Conservation (phyloP, 805 yeast genomes). For the Trichomonascus vanleenenianus region DNA sequence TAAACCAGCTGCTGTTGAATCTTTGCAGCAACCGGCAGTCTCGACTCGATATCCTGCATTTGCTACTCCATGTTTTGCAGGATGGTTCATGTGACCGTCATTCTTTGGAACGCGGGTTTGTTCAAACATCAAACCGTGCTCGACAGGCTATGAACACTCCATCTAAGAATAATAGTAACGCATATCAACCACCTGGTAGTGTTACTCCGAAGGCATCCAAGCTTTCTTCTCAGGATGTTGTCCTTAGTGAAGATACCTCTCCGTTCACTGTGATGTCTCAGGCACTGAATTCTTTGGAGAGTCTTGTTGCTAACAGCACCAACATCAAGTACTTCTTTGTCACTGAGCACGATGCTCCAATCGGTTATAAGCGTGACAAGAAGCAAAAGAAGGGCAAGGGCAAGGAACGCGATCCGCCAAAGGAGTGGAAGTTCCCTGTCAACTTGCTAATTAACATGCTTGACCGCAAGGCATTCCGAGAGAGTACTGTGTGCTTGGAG, state of each 20-base stretch:
- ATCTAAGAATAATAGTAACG: slow-evolving; percentile 5
- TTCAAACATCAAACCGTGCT: slow-evolving; percentile 47
- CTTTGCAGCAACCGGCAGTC: slow-evolving; percentile 73
- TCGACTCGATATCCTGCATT: slow-evolving; percentile 62
- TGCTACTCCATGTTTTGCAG: slow-evolving; percentile 58
- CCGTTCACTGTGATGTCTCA: slow-evolving; percentile 71
- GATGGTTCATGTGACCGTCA: slow-evolving; percentile 64
- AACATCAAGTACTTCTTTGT: slow-evolving; percentile 68
- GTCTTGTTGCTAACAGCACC: slow-evolving; percentile 56
- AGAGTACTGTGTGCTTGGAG: slow-evolving; percentile 72
- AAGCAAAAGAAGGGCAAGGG: slow-evolving; percentile 27
- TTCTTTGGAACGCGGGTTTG: slow-evolving; percentile 54
- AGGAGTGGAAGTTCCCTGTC: slow-evolving; percentile 50
- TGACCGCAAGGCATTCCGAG: slow-evolving; percentile 55
- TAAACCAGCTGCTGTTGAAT: slow-evolving; percentile 58
- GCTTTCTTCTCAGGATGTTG: slow-evolving; percentile 5
- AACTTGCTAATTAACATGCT: slow-evolving; percentile 58
- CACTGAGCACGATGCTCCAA: slow-evolving; percentile 59
- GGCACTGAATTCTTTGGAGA: slow-evolving; percentile 65
- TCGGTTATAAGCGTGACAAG: slow-evolving; percentile 30
- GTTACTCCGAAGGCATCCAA: slow-evolving; percentile 1
- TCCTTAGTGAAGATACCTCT: slow-evolving; percentile 40
- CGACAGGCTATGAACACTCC: not conserved
- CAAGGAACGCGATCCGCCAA: slow-evolving; percentile 26
- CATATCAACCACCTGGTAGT: not conserved